Evolutionary conservation across 208 protist species (phyloP).

Genomic region (Acanthamoeba triangularis): DNA sequence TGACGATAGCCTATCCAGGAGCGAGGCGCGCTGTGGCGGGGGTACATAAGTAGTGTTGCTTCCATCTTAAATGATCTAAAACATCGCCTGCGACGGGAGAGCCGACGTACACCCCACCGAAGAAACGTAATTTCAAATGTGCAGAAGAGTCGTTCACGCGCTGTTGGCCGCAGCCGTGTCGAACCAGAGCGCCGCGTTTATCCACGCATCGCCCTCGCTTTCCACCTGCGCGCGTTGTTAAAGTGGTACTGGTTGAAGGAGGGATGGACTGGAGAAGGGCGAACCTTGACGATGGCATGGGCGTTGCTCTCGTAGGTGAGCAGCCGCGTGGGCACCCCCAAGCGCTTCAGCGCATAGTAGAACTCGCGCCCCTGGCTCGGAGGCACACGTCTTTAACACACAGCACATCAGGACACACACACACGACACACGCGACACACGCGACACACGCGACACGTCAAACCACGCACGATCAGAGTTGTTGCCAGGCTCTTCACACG

Average conservation of each 20-base stretch:
- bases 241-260: not conserved
- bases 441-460: too few relatives aligned
- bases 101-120: too few relatives aligned
- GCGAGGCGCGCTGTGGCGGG: too few relatives aligned
- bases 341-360: not conserved
- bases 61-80: too few relatives aligned
- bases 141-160: too few relatives aligned
- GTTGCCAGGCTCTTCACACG: not conserved
- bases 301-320: slow-evolving; percentile 46
- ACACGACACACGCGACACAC: too few relatives aligned
- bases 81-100: too few relatives aligned
- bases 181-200: slow-evolving; percentile 42
- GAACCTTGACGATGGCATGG: slow-evolving; percentile 28
- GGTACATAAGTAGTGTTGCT: too few relatives aligned
- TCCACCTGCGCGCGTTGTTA: not conserved
- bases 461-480: too few relatives aligned
- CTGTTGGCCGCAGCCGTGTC: not conserved
- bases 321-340: not conserved
- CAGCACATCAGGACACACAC: too few relatives aligned
- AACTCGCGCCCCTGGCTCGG: slow-evolving; percentile 28
- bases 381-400: not conserved
- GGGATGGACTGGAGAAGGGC: not conserved
- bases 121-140: too few relatives aligned
- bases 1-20: too few relatives aligned
- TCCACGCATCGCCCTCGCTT: slow-evolving; percentile 42